Conservation (phyloP, 2,329 filamentous ascomycete species). For the Alternaria gansuensis region DNA sequence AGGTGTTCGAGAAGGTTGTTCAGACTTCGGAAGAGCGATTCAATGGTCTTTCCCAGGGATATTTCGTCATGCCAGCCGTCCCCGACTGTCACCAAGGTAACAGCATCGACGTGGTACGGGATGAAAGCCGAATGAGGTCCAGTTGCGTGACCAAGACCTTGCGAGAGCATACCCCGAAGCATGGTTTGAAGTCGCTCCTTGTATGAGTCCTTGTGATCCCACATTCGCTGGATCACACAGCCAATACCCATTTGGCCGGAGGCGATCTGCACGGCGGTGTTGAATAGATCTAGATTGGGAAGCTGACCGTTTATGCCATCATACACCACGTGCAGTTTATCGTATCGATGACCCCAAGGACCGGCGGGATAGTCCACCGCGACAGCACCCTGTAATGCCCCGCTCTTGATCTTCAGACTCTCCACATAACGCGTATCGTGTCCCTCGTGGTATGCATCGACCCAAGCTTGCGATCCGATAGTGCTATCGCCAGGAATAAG, state of each 20-base stretch:
- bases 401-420: slow-evolving; percentile 86
- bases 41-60: slow-evolving; percentile 87
- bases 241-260: slow-evolving; percentile 91
- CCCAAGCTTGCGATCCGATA: slow-evolving; percentile 93
- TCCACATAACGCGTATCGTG: slow-evolving; percentile 76
- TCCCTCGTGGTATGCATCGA: slow-evolving; percentile 94
- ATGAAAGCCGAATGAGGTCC: slow-evolving; percentile 96
- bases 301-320: slow-evolving; percentile 96
- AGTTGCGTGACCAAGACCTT: slow-evolving; percentile 86
- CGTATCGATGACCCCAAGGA: slow-evolving; percentile 78
- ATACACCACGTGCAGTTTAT: slow-evolving; percentile 89
- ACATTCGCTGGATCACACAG: slow-evolving; percentile 85
- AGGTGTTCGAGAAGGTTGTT: slow-evolving; percentile 97
- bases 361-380: slow-evolving; percentile 86
- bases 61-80: slow-evolving; percentile 98
- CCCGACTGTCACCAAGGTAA: slow-evolving; percentile 89
- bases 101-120: slow-evolving; percentile 95
- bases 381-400: slow-evolving; percentile 88
- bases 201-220: slow-evolving; percentile 78
- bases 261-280: slow-evolving; percentile 88
- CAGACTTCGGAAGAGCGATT: slow-evolving; percentile 89
- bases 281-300: slow-evolving; percentile 94
- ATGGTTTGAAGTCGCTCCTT: slow-evolving; percentile 84
- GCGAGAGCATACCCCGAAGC: slow-evolving; percentile 89
- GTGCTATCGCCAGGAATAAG: slow-evolving; percentile 88